Base-by-base conservation (phyloP, 2,329 filamentous ascomycete genomes). In the Colletotrichum tamarilloi region DNA sequence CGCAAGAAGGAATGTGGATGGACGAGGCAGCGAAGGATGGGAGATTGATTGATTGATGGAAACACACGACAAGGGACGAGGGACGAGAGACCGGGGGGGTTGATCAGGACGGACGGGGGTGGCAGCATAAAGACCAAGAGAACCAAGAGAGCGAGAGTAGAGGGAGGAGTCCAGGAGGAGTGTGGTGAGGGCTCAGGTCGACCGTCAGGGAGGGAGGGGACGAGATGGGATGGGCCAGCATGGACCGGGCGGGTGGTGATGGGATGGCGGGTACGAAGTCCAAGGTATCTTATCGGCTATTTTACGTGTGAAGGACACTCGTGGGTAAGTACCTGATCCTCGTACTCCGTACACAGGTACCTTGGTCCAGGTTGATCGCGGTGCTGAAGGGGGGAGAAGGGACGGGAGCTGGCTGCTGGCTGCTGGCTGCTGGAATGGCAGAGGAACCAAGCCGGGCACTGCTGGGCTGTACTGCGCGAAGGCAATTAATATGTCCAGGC, bases 1-100 rank as follows among this genome's bases (percentile, higher is more conserved):
- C n/a, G 52, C 67, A 70, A 65, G 69, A 75, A 75, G 67, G 74
- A 75, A 75, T 75, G 74, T 74, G 72, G 68, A 74, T 74, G 67
- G 62, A 63, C 56, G 70, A 72, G 30, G 72, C 68, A 72, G 72
- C 63, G 62, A 74, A 74, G 72, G 68, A 74, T 67, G 72, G 62
- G 68, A 75, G 69, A 72, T 75, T 75, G 74, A 75, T 75, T 74
- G 72, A 75, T 71, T 73, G 72, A 74, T 74, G 74, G 74, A 74
- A 75, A 75, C 74, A 73, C 67, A 75, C 68, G 68, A 72, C 72
- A 72, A 74, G 72, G 68, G 57, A 71, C 49, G 71, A 55, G 53
- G 55, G 55, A 66, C 71, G 38, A 62, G 66, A 55, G 63, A 30
- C 19, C 60, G 46, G 28, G 49, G 49, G 46, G 49, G 52, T 64